Evolutionary conservation across 306 rosid species (phyloP).

Genomic region (Herpetospermum pedunculosum): DNA sequence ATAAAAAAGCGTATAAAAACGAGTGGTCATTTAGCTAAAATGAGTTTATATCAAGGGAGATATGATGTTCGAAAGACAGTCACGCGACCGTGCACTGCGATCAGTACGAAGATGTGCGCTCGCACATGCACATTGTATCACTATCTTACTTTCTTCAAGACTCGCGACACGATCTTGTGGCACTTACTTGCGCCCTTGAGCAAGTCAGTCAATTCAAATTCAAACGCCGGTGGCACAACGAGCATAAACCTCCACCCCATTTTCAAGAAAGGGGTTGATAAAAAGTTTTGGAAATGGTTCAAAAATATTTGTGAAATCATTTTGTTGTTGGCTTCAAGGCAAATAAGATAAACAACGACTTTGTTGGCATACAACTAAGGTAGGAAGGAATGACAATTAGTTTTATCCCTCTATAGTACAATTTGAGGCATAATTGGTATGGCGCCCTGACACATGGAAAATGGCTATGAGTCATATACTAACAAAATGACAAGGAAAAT

Average conservation of each 20-base stretch:
- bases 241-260: neutral
- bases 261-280: neutral
- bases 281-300: neutral
- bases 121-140: no score
- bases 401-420: neutral
- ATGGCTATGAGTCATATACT: neutral
- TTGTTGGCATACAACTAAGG: neutral
- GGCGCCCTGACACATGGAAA: no score
- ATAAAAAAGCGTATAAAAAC: no score
- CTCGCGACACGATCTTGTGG: neutral
- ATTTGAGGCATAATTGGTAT: no score
- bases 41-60: no score
- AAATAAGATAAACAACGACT: neutral
- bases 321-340: neutral
- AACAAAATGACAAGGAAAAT: neutral
- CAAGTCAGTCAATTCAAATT: neutral
- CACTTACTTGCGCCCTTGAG: neutral
- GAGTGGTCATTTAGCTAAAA: no score
- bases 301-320: neutral
- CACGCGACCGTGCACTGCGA: no score
- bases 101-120: no score
- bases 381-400: neutral
- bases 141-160: neutral
- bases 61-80: no score
- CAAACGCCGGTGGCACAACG: neutral